A percentile compares a stretch with the other conserved stretches of the same genome.
Conservation (phyloP, 352 stramenopile genomes). For the Globisporangium alternatum region DNA sequence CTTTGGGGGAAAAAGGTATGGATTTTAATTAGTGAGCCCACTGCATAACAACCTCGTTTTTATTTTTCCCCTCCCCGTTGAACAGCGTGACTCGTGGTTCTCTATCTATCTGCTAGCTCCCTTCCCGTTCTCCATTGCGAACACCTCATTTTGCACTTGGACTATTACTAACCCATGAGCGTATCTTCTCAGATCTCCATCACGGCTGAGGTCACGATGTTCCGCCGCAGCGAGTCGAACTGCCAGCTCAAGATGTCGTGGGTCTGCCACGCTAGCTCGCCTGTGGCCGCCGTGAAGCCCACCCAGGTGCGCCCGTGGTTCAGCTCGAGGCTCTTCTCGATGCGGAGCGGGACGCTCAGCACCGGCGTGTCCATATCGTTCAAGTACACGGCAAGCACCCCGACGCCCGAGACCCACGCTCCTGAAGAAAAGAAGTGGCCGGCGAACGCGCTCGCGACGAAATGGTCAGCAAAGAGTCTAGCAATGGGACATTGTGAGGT, state of each 20-base stretch:
- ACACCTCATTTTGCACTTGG: neutral
- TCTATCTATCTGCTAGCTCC: neutral
- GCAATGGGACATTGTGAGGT: neutral
- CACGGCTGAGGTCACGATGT: constrained; percentile 21
- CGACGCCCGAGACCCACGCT: constrained; percentile 58
- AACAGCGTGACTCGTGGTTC: neutral
- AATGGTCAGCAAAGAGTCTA: constrained; percentile 59
- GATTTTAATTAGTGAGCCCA: constrained; percentile 22
- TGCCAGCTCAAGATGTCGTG: constrained; percentile 87
- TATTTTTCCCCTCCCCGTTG: neutral
- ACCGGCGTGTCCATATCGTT: constrained; percentile 78
- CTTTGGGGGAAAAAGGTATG: constrained; percentile 19
- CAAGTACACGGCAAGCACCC: constrained; percentile 85
- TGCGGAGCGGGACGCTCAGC: constrained; percentile 82
- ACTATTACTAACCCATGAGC: neutral
- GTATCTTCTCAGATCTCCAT: constrained; percentile 1
- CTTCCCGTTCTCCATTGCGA: neutral
- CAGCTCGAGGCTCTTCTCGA: constrained; percentile 79
- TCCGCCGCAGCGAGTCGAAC: constrained; percentile 60
- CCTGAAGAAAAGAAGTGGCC: constrained; percentile 69
- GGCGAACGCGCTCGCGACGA: constrained; percentile 48
- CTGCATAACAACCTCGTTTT: constrained; percentile 19
- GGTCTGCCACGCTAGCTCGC: constrained; percentile 77
- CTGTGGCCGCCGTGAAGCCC: constrained; percentile 91
- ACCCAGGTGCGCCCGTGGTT: constrained; percentile 86